A percentile compares a stretch with the other conserved stretches of the same genome.
Conservation (phyloP, 306 rosid species). For the Cicer pinnatifidum region DNA sequence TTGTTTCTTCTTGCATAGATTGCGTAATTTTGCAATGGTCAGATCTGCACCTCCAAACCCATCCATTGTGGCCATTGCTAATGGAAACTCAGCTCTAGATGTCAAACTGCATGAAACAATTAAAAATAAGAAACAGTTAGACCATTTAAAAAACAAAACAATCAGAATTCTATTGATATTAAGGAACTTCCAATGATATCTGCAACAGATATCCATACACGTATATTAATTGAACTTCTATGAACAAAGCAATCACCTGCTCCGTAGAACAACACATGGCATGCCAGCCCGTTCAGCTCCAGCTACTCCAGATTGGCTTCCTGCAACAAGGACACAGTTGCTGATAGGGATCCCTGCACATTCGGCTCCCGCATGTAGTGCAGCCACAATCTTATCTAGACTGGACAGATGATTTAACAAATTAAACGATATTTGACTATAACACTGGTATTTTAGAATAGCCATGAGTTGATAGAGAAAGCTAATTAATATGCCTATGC, state of each 20-base stretch:
- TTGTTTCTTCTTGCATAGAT: conserved; percentile 58
- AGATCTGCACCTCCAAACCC: conserved; percentile 93
- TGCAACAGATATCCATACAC: conserved; percentile 31
- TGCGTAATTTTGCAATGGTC: conserved; percentile 66
- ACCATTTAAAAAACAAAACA: neutral
- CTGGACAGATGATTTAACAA: conserved; percentile 58
- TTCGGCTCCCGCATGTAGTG: conserved; percentile 94
- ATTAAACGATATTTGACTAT: conserved; percentile 37
- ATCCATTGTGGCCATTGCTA: conserved; percentile 73
- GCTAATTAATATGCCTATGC: conserved; percentile 20
- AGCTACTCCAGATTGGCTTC: conserved; percentile 80
- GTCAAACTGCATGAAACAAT: conserved; percentile 63
- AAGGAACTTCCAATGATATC: conserved; percentile 30
- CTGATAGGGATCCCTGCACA: conserved; percentile 63
- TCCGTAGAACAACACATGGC: conserved; percentile 83
- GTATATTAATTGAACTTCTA: conserved; percentile 33
- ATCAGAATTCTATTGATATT: neutral
- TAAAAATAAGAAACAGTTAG: conserved; percentile 25
- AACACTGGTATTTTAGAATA: conserved; percentile 16
- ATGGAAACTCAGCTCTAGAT: conserved; percentile 93
- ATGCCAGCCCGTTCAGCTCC: conserved; percentile 84
- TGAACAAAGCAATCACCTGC: conserved; percentile 67
- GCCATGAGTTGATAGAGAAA: conserved; percentile 13
- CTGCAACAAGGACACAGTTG: conserved; percentile 84
- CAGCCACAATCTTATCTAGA: conserved; percentile 70